These are phyloP conservation scores for Pseudopyrenochaeta lycopersici DNA, from an alignment of 2,329 filamentous ascomycete genomes.

Conservation along the genomic window DNA sequence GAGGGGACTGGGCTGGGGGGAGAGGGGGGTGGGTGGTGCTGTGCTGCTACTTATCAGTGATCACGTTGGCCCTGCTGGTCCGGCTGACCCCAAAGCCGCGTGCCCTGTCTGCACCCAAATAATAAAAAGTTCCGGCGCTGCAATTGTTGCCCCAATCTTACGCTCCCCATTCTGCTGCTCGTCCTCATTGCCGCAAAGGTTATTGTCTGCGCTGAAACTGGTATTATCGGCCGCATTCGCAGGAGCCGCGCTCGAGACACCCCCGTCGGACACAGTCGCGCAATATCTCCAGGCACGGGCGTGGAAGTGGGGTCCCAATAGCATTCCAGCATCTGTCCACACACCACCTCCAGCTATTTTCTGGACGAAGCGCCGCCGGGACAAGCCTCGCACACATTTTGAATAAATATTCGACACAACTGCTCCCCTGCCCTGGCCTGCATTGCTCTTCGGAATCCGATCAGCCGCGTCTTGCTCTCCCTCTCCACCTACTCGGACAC, in stretches of 20 bases:
- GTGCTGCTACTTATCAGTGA: conserved; percentile 29
- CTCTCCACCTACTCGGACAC: conserved; percentile 15
- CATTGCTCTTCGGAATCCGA: conserved; percentile 13
- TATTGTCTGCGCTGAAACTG: conserved; percentile 17
- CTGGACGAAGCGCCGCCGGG: conserved; percentile 16
- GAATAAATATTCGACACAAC: conserved; percentile 18
- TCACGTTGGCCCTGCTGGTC: conserved; percentile 30
- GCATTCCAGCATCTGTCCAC: conserved; percentile 39
- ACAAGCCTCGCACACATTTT: conserved; percentile 16
- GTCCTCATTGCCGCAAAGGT: conserved; percentile 1
- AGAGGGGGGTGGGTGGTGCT: no score
- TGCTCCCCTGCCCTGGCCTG: conserved; percentile 22
- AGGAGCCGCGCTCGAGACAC: conserved; percentile 20
- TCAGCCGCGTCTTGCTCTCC: conserved; percentile 30
- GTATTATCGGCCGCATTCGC: conserved; percentile 19
- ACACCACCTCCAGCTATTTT: conserved; percentile 23
- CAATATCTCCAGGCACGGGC: conserved; percentile 30
- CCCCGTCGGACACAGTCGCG: conserved; percentile 22
- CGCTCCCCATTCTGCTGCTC: conserved; percentile 1
- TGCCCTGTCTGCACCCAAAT: conserved; percentile 28
- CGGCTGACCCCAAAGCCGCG: conserved; percentile 33
- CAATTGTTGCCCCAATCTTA: conserved; percentile 19
- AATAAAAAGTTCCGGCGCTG: conserved; percentile 28
- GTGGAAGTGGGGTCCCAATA: conserved; percentile 30
- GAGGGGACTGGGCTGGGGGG: conserved; percentile 18